Evolutionary conservation across 2,329 filamentous ascomycete genomes (phyloP).

Genomic region (Sporothrix pseudoabietina): DNA sequence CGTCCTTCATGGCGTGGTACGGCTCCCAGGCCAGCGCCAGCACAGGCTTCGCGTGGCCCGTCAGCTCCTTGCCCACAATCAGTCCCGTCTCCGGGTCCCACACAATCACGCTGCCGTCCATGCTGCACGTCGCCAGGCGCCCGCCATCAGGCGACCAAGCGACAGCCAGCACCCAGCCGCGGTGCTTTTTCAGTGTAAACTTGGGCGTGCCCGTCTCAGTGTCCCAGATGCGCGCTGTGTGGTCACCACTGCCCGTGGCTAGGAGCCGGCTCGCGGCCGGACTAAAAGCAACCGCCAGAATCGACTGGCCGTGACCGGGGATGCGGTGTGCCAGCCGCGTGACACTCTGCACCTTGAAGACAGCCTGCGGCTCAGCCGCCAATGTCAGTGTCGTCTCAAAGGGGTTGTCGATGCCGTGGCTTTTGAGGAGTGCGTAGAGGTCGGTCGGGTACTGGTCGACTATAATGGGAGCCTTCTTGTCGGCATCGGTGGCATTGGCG

Average conservation of each 20-base stretch:
- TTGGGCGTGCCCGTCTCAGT: slow-evolving; percentile 89
- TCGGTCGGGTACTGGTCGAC: slow-evolving; percentile 60
- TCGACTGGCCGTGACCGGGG: slow-evolving; percentile 87
- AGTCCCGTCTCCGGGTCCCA: slow-evolving; percentile 87
- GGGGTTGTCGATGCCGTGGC: slow-evolving; percentile 60
- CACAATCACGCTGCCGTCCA: slow-evolving; percentile 87
- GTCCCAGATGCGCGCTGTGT: slow-evolving; percentile 91
- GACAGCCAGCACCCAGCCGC: slow-evolving; percentile 85
- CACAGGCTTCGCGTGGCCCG: slow-evolving; percentile 87
- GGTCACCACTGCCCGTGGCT: slow-evolving; percentile 88
- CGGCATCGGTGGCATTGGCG: not conserved
- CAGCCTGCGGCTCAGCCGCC: slow-evolving; percentile 76
- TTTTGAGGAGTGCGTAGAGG: slow-evolving; percentile 56
- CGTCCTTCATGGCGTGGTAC: slow-evolving; percentile 76
- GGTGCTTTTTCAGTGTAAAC: slow-evolving; percentile 83
- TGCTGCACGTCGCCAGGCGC: slow-evolving; percentile 83
- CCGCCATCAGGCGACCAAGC: slow-evolving; percentile 83
- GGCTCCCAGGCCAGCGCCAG: slow-evolving; percentile 91
- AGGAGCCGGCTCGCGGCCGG: slow-evolving; percentile 74
- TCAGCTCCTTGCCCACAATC: slow-evolving; percentile 69
- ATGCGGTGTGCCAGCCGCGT: slow-evolving; percentile 87
- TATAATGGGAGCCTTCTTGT: slow-evolving; percentile 42
- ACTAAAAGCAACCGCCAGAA: slow-evolving; percentile 83
- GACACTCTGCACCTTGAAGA: slow-evolving; percentile 90
- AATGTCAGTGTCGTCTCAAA: slow-evolving; percentile 57